Base-by-base conservation (phyloP, 228 moss, liverwort and hornwort genomes). In the Sphagnum magellanicum region DNA sequence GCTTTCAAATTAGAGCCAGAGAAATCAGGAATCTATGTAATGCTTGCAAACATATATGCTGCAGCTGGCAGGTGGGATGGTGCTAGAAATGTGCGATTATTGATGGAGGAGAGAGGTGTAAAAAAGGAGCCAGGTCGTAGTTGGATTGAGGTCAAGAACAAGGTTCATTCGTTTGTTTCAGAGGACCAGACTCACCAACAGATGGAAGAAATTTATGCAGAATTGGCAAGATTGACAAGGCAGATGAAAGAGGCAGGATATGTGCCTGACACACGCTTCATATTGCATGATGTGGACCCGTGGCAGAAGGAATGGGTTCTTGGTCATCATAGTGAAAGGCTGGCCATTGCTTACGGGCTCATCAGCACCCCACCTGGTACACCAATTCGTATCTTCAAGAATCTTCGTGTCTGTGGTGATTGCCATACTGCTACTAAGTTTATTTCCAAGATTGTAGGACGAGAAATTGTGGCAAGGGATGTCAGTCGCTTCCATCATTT, bases 341-440 rank as follows among this genome's bases (percentile, higher is more conserved):
- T 68, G 51, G 68, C 68, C 68, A 50, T 68, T 50, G 68, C 51
- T 17, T 68, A 50, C 5, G 68, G 68, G 12, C 68, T 68, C 51
- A 50, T 68, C 48, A 51, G 17, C 51, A 68, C 50, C 16, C 68
- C 68, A n/a, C 68, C 50, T 14, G 68, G 68, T 14, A 51, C 68
- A 51, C 5, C 11, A 6, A 50, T 68, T 6, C 6, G 50, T 5
- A 32, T 68, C 4, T 14, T 68, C 16, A 68, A 68, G 52, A 68
- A 68, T 68, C 49, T 68, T 4, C 12, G 68, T 8, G 52, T 68
- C 10, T 68, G 68, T 53, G 49, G 52, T 68, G 50, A 68, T 51
- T 68, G 68, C 68, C 68, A 68, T 50, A n/a, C 52, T 52, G 68
- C 50, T 6, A 68, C 68, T 13, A 68, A 68, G 52, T 50, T 68